Conservation (phyloP, 352 stramenopile species). For the Phytopythium cucurbitacearum region DNA sequence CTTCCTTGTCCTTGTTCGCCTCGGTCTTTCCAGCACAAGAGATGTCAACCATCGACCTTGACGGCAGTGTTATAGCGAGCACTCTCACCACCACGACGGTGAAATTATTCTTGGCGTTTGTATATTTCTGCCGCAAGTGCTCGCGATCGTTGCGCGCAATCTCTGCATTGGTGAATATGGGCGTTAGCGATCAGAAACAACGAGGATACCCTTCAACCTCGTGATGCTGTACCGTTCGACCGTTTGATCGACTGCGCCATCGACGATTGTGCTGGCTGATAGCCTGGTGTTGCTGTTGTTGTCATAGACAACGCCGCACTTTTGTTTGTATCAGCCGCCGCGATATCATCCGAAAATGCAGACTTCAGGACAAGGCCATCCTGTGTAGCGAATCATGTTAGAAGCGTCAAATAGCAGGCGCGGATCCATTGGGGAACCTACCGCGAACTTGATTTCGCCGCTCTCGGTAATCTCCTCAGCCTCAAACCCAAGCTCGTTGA, state of each 20-base stretch:
- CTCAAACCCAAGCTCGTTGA: slow-evolving; percentile 78
- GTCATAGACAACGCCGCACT: not conserved
- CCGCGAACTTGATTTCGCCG: slow-evolving; percentile 80
- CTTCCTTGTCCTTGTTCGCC: slow-evolving; percentile 71
- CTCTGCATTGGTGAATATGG: slow-evolving; percentile 12
- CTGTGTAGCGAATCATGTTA: slow-evolving; percentile 18
- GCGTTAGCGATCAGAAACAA: not conserved
- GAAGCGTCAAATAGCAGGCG: not conserved
- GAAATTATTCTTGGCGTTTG: slow-evolving; percentile 80
- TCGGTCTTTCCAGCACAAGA: slow-evolving; percentile 34
- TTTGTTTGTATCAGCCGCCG: not conserved
- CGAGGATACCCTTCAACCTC: not conserved
- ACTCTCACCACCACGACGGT: slow-evolving; percentile 49
- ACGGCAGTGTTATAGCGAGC: not conserved
- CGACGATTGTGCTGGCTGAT: not conserved
- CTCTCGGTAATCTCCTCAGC: slow-evolving; percentile 71
- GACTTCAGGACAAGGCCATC: slow-evolving; percentile 65
- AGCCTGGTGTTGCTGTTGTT: not conserved
- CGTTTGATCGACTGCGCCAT: slow-evolving; percentile 15
- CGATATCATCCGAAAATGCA: slow-evolving; percentile 37
- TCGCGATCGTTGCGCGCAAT: slow-evolving; percentile 59
- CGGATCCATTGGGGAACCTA: slow-evolving; percentile 12
- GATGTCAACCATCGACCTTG: not conserved
- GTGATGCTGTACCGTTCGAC: slow-evolving; percentile 7
- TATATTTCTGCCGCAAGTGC: slow-evolving; percentile 69